Evolutionary conservation across 1,284 basidiomycete genomes (phyloP).

Genomic region (Rhodotorula glutinis): DNA sequence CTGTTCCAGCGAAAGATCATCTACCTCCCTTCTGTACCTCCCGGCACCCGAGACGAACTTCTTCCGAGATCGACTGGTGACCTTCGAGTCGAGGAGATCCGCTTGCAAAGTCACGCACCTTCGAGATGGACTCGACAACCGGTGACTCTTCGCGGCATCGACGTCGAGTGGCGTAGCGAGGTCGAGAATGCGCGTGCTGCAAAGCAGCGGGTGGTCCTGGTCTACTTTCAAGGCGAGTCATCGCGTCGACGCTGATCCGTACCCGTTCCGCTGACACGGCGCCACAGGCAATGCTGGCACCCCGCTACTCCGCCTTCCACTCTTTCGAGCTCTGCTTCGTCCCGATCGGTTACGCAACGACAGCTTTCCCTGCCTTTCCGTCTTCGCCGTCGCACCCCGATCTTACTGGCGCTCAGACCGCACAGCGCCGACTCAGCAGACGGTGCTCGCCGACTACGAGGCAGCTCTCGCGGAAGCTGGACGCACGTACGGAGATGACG

Average conservation of each 20-base stretch:
- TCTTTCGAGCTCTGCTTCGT: slow-evolving; percentile 51
- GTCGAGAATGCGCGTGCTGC: neutral
- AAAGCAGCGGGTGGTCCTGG: slow-evolving; percentile 43
- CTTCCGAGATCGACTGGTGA: slow-evolving; percentile 44
- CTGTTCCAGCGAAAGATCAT: slow-evolving; percentile 57
- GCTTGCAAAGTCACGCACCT: slow-evolving; percentile 40
- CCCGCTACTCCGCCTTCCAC: slow-evolving; percentile 54
- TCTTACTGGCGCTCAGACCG: slow-evolving; percentile 53
- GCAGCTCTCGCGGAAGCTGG: slow-evolving; percentile 48
- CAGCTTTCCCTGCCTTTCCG: slow-evolving; percentile 30
- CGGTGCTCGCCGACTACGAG: slow-evolving; percentile 53
- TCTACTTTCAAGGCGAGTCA: slow-evolving; percentile 52
- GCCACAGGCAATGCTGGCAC: slow-evolving; percentile 55
- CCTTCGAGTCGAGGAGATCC: slow-evolving; percentile 45
- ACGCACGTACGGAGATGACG: slow-evolving; percentile 45
- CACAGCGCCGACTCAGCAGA: slow-evolving; percentile 49
- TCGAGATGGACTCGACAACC: slow-evolving; percentile 17
- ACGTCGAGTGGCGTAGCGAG: slow-evolving; percentile 31
- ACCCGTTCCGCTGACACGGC: too few relatives aligned
- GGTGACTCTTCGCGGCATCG: slow-evolving; percentile 45
- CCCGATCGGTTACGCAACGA: slow-evolving; percentile 43
- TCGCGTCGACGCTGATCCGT: slow-evolving; percentile 24
- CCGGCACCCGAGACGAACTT: slow-evolving; percentile 51
- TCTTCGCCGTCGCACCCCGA: slow-evolving; percentile 52
- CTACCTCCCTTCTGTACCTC: slow-evolving; percentile 57